Base-by-base conservation (phyloP, 129 eudicot genomes). In the Lonicera japonica region DNA sequence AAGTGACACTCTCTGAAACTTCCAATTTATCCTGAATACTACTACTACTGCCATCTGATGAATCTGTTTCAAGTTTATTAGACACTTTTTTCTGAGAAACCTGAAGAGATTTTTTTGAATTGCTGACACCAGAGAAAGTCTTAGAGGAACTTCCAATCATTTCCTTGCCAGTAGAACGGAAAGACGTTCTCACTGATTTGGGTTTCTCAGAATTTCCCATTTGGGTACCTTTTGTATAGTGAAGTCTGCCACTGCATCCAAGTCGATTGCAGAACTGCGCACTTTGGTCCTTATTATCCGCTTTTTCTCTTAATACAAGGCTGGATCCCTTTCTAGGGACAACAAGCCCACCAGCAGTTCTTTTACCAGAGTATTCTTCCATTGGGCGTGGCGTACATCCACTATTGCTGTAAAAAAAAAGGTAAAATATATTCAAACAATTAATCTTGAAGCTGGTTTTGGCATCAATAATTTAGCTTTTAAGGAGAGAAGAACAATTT, bases 231-330 rank as follows among this genome's bases (percentile, higher is more conserved):
- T 67, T 77, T 16, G 36, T 43, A 24, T 77, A 63, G 62, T 86
- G 81, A 56, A 90, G 79, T 63, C 84, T 81, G 62, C 97, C 95
- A 74, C 82, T 79, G 71, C 97, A 90, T 70, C 95, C 97, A 70
- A 81, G 63, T 66, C 97, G 79, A 46, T 69, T 83, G 79, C 97
- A 90, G 54, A 83, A 80, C 45, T 79, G 90, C 77, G 72, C 77
- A 70, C 70, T 60, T 51, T 77, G 79, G 67, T 79, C 82, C 66
- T 56, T 70, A 61, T 60, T 70, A 14, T 64, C 65, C 60, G 75
- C 39, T 29, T 60, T 47, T 56, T 83, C 83, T 47, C 81, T 75
- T 45, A 52, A 47, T 64, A 70, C 71, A 56, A 77, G 52, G 64
- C 67, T 60, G 47, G 81, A 63, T 56, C 76, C 74, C 69, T 76